phyloP scores from a whole-genome alignment of 805 yeast genomes.

The Wickerhamiella sergipiensis region DNA sequence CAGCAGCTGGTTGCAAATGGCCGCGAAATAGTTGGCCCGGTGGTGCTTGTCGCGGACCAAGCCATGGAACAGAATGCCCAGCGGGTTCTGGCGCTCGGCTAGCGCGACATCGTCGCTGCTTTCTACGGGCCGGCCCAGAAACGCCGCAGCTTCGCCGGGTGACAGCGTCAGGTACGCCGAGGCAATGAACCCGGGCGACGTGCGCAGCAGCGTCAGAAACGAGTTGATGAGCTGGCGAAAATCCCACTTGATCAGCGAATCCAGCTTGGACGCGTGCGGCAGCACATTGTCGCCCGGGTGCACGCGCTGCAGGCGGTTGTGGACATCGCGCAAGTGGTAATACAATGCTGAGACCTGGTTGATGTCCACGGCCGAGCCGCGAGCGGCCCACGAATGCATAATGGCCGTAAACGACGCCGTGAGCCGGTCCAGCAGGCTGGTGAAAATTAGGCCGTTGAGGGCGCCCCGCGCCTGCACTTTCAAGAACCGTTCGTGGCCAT shows the following conservation, averaged over 20 bases:
- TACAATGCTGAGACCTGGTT: conserved; percentile 5
- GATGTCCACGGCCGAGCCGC: conserved; percentile 5
- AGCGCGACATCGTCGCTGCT: conserved; percentile 15
- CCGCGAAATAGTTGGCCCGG: conserved; percentile 20
- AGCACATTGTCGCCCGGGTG: conserved; percentile 9
- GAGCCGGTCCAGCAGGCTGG: neutral
- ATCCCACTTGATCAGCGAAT: conserved; percentile 15
- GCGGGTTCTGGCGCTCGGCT: conserved; percentile 17
- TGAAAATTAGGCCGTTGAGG: neutral
- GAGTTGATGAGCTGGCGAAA: conserved; percentile 22
- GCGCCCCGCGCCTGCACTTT: neutral
- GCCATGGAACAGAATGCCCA: conserved; percentile 22
- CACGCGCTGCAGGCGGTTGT: conserved; percentile 5
- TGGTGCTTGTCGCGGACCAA: conserved; percentile 19
- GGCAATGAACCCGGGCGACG: conserved; percentile 25
- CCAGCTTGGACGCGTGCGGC: conserved; percentile 3
- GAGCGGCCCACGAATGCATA: neutral
- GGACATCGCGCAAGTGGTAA: conserved; percentile 16
- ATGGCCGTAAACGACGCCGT: neutral
- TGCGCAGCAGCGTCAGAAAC: conserved; percentile 22
- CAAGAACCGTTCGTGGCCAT: neutral
- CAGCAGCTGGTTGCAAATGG: conserved; percentile 15
- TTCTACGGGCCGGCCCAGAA: conserved; percentile 11
- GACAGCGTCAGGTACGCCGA: conserved; percentile 18
- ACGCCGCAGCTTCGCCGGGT: conserved; percentile 11